These are phyloP conservation scores for Podospora fimiseda DNA, from an alignment of 495 filamentous ascomycete genomes.

Conservation along the genomic window DNA sequence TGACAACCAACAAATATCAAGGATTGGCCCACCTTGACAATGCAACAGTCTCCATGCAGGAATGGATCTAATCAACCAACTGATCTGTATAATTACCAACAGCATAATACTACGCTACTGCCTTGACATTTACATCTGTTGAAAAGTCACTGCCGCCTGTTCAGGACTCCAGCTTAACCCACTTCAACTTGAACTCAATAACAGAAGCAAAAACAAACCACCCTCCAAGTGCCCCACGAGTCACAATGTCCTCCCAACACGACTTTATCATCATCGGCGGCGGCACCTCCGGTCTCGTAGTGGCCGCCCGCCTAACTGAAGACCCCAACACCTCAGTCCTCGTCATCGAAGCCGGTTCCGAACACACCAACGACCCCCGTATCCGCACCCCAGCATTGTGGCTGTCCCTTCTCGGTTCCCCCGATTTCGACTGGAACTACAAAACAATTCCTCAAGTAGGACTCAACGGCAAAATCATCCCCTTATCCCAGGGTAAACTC, in stretches of 20 bases:
- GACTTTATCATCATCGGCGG: slow-evolving; percentile 44
- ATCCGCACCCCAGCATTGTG: slow-evolving; percentile 41
- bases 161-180: too few species aligned
- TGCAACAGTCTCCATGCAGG: too few species aligned
- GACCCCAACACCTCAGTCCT: slow-evolving; percentile 34
- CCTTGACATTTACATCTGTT: too few species aligned
- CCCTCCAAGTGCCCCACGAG: too few species aligned
- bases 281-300: slow-evolving; percentile 42
- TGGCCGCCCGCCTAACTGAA: slow-evolving; percentile 45
- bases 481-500: background rate
- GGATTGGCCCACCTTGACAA: too few species aligned
- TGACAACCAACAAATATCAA: too few species aligned
- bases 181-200: too few species aligned
- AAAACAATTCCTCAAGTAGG: background rate
- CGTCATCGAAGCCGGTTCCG: slow-evolving; percentile 43
- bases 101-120: too few species aligned
- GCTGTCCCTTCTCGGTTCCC: background rate
- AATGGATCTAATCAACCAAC: too few species aligned
- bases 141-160: too few species aligned
- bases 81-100: too few species aligned
- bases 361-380: slow-evolving; percentile 31
- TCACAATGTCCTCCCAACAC: slow-evolving; percentile 6
- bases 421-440: background rate
- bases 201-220: too few species aligned
- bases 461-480: background rate